Conservation (phyloP, 345 rosid genomes). For the Lepidium sativum region DNA sequence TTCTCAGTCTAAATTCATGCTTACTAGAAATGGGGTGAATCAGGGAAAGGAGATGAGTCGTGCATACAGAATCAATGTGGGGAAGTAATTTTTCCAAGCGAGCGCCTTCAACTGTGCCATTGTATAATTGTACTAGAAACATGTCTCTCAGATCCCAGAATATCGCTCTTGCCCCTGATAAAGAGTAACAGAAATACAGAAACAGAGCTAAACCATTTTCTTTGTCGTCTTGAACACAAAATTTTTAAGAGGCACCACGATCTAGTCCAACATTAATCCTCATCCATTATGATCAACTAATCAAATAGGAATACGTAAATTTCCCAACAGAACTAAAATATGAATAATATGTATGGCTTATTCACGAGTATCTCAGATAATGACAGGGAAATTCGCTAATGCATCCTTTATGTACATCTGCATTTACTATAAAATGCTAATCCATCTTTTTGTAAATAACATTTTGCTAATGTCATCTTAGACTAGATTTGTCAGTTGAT, state of each 20-base stretch:
- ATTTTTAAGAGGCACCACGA: neutral
- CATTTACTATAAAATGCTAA: neutral
- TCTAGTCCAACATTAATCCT: neutral
- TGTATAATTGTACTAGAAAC: constrained; percentile 61
- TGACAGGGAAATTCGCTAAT: neutral
- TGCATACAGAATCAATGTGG: constrained; percentile 67
- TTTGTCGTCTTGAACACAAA: neutral
- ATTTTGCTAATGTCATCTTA: neutral
- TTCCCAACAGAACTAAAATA: neutral
- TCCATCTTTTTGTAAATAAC: neutral
- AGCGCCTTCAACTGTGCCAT: constrained; percentile 58
- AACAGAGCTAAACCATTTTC: neutral
- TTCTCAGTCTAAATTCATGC: constrained; percentile 9
- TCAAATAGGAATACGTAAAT: neutral
- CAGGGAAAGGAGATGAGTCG: neutral
- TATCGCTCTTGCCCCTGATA: constrained; percentile 64
- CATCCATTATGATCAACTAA: neutral
- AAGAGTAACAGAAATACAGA: constrained; percentile 1
- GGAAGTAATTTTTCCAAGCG: constrained; percentile 77
- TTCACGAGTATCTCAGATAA: neutral
- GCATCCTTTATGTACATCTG: neutral
- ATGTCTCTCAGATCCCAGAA: constrained; percentile 88
- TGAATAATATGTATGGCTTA: neutral
- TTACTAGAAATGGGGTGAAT: constrained; percentile 1
- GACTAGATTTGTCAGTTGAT: neutral